Conservation (phyloP, 1,284 basidiomycete species). For the Apiotrichum mycotoxinovorans region DNA sequence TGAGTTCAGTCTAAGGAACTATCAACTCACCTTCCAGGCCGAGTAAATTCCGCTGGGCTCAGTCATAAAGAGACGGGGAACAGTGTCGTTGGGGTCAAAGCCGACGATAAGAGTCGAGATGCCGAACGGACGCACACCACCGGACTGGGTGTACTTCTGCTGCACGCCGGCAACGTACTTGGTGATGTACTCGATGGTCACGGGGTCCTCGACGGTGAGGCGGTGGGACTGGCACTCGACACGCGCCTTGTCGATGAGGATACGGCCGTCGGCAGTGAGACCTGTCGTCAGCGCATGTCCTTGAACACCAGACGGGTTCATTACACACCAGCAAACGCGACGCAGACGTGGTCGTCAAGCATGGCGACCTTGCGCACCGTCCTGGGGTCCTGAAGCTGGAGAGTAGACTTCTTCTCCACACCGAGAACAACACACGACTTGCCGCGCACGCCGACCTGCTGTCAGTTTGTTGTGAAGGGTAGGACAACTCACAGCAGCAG, state of each 20-base stretch:
- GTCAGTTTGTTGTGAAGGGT: constrained; percentile 8
- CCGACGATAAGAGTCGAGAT: constrained; percentile 96
- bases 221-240: constrained; percentile 98
- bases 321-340: constrained; percentile 88
- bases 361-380: constrained; percentile 98
- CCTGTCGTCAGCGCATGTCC: constrained; percentile 55
- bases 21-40: constrained; percentile 85
- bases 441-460: constrained; percentile 89
- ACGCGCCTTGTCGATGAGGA: constrained; percentile 95
- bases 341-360: constrained; percentile 95
- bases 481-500: constrained; percentile 73
- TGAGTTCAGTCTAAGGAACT: background rate
- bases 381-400: constrained; percentile 95
- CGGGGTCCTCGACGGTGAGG: constrained; percentile 95
- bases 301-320: background rate
- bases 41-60: constrained; percentile 98
- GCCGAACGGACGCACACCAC: constrained; percentile 96
- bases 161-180: constrained; percentile 96
- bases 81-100: constrained; percentile 88
- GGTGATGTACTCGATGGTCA: constrained; percentile 97
- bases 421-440: constrained; percentile 93
- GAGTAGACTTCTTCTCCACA: constrained; percentile 97
- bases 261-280: constrained; percentile 93
- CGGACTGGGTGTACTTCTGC: constrained; percentile 98
- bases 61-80: constrained; percentile 89